These are phyloP conservation scores for Yamadazyma diospyri DNA, from an alignment of 1,139 yeast species.

Conservation along the genomic window DNA sequence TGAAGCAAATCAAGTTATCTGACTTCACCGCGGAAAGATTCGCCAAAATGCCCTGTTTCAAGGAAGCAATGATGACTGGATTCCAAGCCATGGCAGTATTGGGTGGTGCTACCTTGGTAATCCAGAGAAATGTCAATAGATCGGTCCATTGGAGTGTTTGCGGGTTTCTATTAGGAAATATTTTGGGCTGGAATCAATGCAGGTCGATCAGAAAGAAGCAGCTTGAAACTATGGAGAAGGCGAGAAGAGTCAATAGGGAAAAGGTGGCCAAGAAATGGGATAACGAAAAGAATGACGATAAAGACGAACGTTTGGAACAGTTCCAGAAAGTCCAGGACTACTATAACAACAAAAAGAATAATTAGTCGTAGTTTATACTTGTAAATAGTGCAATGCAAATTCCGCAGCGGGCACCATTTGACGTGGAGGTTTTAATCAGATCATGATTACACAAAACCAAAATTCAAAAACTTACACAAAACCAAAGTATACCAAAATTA, in stretches of 20 bases:
- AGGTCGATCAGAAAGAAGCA: constrained; percentile 65
- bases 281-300: constrained; percentile 14
- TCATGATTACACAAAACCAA: too few relatives aligned
- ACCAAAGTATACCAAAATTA: too few relatives aligned
- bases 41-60: constrained; percentile 77
- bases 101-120: constrained; percentile 66
- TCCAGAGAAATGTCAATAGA: constrained; percentile 58
- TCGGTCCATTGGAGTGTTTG: constrained; percentile 83
- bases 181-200: constrained; percentile 93
- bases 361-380: not conserved
- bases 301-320: constrained; percentile 25
- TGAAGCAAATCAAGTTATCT: constrained; percentile 25
- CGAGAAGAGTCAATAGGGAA: constrained; percentile 50
- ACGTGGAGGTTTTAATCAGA: too few relatives aligned
- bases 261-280: constrained; percentile 28
- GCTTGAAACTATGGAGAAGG: constrained; percentile 57
- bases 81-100: constrained; percentile 80
- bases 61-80: constrained; percentile 87
- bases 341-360: constrained; percentile 12
- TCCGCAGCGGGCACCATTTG: too few relatives aligned
- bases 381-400: too few relatives aligned
- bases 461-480: too few relatives aligned
- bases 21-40: constrained; percentile 60
- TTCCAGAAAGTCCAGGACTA: constrained; percentile 23
- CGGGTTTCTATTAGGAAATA: constrained; percentile 75